Evolutionary conservation across 73 alveolate species (phyloP), one percentile per base, ranked within the genome.

Genomic region (Stentor roeselii): DNA sequence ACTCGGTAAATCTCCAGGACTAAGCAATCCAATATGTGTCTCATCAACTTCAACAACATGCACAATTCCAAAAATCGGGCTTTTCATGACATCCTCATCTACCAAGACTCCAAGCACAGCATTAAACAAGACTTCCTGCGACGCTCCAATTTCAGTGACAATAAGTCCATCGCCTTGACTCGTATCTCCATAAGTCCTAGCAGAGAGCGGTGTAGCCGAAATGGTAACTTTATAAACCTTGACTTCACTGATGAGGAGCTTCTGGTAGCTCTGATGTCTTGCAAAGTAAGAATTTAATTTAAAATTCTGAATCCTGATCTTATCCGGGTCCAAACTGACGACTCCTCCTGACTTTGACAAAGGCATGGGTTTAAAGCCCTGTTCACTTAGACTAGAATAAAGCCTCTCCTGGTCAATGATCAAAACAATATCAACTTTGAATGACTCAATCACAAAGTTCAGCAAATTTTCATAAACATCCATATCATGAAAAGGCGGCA

Each of bases 351-450:
- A 86, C 39, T 86, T 86, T 2, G 84, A 77, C 3, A 89, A 59
- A 6, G 59, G 75, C 37, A 86, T 76, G 3, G 87, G 60, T 37
- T 75, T 30, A 3, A 74, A 78, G 2, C 76, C 83, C 39, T 60
- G 50, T 35, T 88, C 86, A 59, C 59, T 87, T 6, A 94, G 76
- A 35, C 40, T 83, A 82, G 90, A 78, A 83, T 82, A 86, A 42
- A 94, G 76, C 82, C 86, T 90, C 78, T 94, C 98, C 86, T 83
- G 82, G 60, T 94, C 97, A 38, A 94, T 91, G 4, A 94, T 96
- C 61, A 90, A 88, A 0, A 94, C 90, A 15, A 80, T 30, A 41
- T 86, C 87, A 32, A 86, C 91, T 75, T 91, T 77, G 86, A 89
- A 93, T 36, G 78, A 84, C 35, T 86, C 91, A 41, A 93, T 91